Conservation (phyloP, 805 yeast species). For the Pichia heedii region DNA sequence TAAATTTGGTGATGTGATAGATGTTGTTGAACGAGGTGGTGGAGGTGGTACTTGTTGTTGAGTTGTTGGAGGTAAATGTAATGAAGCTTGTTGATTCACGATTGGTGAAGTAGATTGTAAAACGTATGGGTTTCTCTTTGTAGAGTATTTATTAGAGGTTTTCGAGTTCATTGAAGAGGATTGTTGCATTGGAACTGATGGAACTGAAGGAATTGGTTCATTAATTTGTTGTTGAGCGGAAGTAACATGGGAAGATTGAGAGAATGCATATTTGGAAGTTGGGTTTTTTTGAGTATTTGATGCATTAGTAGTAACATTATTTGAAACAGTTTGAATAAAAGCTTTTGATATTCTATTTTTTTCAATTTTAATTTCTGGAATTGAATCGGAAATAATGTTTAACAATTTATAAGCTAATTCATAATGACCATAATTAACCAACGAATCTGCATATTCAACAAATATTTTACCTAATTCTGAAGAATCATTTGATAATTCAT, state of each 20-base stretch:
- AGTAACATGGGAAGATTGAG: background rate
- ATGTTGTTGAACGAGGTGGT: background rate
- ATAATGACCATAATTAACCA: conserved; percentile 76
- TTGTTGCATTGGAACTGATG: background rate
- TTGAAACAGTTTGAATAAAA: conserved; percentile 21
- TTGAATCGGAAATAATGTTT: conserved; percentile 60
- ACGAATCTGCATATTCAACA: conserved; percentile 72
- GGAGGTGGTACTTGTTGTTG: conserved; percentile 5
- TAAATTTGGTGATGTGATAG: background rate
- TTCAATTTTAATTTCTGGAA: conserved; percentile 61
- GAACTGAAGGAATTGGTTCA: too few relatives aligned
- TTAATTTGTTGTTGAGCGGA: background rate
- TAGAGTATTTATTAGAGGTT: background rate
- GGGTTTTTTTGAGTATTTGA: conserved; percentile 5
- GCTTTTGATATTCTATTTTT: conserved; percentile 75
- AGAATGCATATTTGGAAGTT: background rate
- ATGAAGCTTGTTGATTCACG: background rate
- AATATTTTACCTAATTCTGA: conserved; percentile 50
- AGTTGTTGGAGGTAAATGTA: conserved; percentile 9
- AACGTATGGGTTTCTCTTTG: conserved; percentile 2
- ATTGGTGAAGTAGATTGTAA: background rate
- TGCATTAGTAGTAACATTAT: conserved; percentile 10
- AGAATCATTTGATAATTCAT: conserved; percentile 33
- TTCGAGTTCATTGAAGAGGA: background rate
- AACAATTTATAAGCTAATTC: conserved; percentile 71